Evolutionary conservation across 176 grass and related monocot species (phyloP).

Genomic region (Hyparrhenia diplandra): DNA sequence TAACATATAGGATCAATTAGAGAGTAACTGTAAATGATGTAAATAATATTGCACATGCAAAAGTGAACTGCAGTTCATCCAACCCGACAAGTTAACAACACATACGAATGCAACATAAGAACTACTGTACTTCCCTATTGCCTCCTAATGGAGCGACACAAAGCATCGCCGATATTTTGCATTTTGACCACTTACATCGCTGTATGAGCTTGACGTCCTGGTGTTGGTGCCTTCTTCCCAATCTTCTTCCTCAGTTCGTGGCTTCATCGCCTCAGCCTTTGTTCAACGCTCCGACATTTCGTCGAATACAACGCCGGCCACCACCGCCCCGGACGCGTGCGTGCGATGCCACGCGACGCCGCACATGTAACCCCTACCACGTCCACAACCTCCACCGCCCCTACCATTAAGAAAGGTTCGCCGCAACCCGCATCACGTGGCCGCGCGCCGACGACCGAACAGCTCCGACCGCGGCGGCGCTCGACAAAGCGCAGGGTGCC

Average conservation of each 20-base stretch:
- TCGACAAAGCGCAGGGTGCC: neutral
- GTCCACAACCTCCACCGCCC: neutral
- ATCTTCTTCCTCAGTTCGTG: neutral
- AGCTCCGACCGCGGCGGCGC: neutral
- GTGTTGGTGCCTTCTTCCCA: neutral
- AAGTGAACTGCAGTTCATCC: neutral
- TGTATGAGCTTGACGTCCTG: neutral
- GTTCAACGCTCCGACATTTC: slow-evolving; percentile 3
- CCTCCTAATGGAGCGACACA: neutral
- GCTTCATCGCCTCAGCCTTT: neutral
- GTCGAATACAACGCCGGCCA: neutral
- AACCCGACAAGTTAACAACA: neutral
- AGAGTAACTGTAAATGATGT: neutral
- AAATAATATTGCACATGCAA: neutral
- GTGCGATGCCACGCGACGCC: fast-evolving
- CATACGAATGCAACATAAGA: slow-evolving; percentile 4
- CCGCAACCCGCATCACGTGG: neutral
- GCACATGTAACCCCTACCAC: neutral
- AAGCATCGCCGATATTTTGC: neutral
- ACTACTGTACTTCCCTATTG: neutral
- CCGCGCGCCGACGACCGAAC: too few species aligned
- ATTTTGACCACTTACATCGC: neutral
- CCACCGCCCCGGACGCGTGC: neutral
- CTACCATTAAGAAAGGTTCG: neutral
- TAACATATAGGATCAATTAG: too few species aligned